phyloP scores from a whole-genome alignment of 1,284 basidiomycete genomes.

The Trichosporon inkin region DNA sequence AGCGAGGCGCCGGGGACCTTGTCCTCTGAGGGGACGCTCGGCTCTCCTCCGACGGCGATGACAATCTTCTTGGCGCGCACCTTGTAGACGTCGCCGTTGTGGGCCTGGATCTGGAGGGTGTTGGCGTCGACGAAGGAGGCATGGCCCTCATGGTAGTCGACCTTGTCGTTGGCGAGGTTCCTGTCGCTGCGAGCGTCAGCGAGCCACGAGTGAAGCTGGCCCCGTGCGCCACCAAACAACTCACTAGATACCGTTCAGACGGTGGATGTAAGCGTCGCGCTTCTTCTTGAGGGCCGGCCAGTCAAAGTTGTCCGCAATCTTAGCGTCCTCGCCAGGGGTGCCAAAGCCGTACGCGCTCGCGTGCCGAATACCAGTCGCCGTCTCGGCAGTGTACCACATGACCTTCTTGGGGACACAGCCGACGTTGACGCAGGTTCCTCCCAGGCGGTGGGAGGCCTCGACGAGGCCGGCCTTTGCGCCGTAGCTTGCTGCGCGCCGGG shows the following conservation, averaged over 20 bases:
- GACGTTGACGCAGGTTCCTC: slow-evolving; percentile 90
- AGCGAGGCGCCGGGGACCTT: slow-evolving; percentile 82
- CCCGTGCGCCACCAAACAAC: neutral
- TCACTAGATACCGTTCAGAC: slow-evolving; percentile 85
- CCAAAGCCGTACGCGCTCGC: slow-evolving; percentile 72
- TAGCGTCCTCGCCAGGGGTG: slow-evolving; percentile 52
- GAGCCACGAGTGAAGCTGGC: neutral
- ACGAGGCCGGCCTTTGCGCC: slow-evolving; percentile 91
- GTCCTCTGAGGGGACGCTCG: slow-evolving; percentile 73
- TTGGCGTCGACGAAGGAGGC: slow-evolving; percentile 67
- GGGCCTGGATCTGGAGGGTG: slow-evolving; percentile 63
- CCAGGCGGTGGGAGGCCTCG: slow-evolving; percentile 70
- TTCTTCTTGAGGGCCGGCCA: slow-evolving; percentile 90
- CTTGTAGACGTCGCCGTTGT: slow-evolving; percentile 61
- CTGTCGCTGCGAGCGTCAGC: slow-evolving; percentile 53
- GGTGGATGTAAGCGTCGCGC: slow-evolving; percentile 90
- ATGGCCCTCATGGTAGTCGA: slow-evolving; percentile 80
- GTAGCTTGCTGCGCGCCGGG: slow-evolving; percentile 76
- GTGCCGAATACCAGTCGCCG: slow-evolving; percentile 75
- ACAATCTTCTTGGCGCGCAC: slow-evolving; percentile 71
- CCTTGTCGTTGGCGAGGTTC: slow-evolving; percentile 82
- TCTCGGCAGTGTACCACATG: slow-evolving; percentile 99
- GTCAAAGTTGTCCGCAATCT: slow-evolving; percentile 64
- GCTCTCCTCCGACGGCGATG: slow-evolving; percentile 82
- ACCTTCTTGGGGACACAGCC: slow-evolving; percentile 60